Evolutionary conservation across 805 yeast species (phyloP).

Genomic region (Kuraishia floccosa): DNA sequence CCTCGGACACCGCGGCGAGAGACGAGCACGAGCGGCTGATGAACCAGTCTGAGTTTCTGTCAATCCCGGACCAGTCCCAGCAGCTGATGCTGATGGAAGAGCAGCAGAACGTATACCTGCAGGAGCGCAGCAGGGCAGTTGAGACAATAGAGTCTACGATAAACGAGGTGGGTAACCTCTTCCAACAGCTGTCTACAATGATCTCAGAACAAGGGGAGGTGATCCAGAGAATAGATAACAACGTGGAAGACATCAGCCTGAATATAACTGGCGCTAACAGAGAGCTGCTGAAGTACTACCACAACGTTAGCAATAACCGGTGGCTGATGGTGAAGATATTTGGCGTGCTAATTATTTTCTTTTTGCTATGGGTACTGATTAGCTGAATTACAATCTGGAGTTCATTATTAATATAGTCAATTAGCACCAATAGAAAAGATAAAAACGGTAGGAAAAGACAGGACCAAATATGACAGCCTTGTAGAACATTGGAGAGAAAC

Average conservation of each 20-base stretch:
- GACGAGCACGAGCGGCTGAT: neutral
- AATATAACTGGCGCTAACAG: conserved; percentile 92
- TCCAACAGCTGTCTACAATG: conserved; percentile 94
- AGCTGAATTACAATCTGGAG: conserved; percentile 26
- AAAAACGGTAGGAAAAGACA: neutral
- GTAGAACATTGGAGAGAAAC: neutral
- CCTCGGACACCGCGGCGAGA: conserved; percentile 5
- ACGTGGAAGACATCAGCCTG: conserved; percentile 85
- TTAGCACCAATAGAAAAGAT: neutral
- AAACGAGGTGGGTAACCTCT: conserved; percentile 89
- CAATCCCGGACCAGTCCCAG: conserved; percentile 82
- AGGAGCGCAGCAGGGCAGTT: conserved; percentile 66
- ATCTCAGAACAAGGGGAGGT: conserved; percentile 96
- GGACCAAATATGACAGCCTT: neutral
- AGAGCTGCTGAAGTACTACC: conserved; percentile 82
- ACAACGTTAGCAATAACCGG: conserved; percentile 78
- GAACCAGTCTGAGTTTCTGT: conserved; percentile 35
- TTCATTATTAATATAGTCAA: neutral
- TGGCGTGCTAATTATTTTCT: conserved; percentile 72
- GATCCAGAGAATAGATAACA: conserved; percentile 89
- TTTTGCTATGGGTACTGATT: conserved; percentile 69
- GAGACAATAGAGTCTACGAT: conserved; percentile 96
- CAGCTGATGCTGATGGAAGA: conserved; percentile 76
- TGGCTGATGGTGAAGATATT: conserved; percentile 88
- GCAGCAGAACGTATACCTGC: conserved; percentile 36